phyloP scores from a whole-genome alignment of 192 early-diverging fungal genomes.

The Coemansia sp. region DNA sequence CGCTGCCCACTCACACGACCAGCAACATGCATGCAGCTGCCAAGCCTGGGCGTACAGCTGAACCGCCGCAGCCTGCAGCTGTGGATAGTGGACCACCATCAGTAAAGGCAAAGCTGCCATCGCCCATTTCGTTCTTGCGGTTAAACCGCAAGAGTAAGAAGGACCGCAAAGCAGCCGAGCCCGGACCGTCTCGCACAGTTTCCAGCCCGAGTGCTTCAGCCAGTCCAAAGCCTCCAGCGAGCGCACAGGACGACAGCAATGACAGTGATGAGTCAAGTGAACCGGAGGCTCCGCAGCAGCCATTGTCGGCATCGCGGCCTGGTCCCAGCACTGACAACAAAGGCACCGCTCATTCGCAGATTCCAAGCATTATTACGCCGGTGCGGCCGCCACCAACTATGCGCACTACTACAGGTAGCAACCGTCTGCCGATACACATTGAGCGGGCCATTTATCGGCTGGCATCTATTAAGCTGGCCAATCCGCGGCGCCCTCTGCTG shows the following conservation, averaged over 20 bases:
- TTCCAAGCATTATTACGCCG: constrained; percentile 57
- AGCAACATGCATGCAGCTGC: background rate
- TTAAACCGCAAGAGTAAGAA: constrained; percentile 51
- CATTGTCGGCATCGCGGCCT: constrained; percentile 5
- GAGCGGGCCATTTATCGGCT: constrained; percentile 77
- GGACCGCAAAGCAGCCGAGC: constrained; percentile 17
- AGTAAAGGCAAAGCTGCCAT: constrained; percentile 44
- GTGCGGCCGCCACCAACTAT: constrained; percentile 52
- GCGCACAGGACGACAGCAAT: background rate
- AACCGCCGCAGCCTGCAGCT: too few relatives aligned
- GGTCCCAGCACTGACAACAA: constrained; percentile 8
- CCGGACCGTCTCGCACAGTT: background rate
- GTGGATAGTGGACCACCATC: constrained; percentile 2
- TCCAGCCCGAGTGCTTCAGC: background rate
- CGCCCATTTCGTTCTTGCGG: constrained; percentile 44
- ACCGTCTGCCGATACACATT: constrained; percentile 70
- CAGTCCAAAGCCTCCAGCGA: background rate
- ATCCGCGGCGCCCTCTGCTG: constrained; percentile 68
- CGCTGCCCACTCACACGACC: background rate
- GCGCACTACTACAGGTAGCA: constrained; percentile 10
- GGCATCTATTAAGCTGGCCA: constrained; percentile 74
- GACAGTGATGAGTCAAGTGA: constrained; percentile 18
- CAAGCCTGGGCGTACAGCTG: too few relatives aligned
- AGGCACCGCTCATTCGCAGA: constrained; percentile 17
- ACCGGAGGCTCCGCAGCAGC: constrained; percentile 13